phyloP scores from a whole-genome alignment of 2,329 filamentous ascomycete genomes.

The Botryotinia narcissicola region DNA sequence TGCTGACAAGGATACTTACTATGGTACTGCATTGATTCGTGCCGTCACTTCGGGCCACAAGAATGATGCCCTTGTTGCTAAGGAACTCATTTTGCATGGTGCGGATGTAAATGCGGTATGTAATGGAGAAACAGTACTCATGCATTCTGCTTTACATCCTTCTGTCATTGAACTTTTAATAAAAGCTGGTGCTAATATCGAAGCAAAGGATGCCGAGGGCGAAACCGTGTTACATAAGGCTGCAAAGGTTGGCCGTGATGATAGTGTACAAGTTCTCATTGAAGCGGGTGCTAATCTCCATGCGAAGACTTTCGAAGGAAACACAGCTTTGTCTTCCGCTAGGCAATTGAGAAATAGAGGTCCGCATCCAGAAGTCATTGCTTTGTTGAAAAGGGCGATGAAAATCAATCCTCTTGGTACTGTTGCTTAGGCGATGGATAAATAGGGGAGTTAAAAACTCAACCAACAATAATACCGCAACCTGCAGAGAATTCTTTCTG shows the following conservation, averaged over 20 bases:
- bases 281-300: not conserved
- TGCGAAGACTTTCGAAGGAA: not conserved
- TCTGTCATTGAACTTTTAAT: not conserved
- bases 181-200: not conserved
- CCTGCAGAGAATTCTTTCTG: not conserved
- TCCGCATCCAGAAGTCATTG: not conserved
- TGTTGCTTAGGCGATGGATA: not conserved
- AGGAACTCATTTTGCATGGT: not conserved
- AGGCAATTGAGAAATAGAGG: not conserved
- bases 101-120: not conserved
- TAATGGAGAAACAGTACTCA: not conserved
- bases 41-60: not conserved
- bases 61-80: not conserved
- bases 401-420: not conserved
- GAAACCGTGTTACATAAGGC: constrained; percentile 1
- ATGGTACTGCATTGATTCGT: not conserved
- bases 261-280: constrained; percentile 5
- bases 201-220: not conserved
- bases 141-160: not conserved
- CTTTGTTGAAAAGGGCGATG: not conserved
- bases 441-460: not conserved
- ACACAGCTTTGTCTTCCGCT: not conserved
- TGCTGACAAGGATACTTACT: not conserved
- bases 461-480: not conserved
- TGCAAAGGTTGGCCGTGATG: not conserved